These are phyloP conservation scores for Stephanocyclus meneghinianus DNA, from an alignment of 352 stramenopile genomes.

Conservation along the genomic window DNA sequence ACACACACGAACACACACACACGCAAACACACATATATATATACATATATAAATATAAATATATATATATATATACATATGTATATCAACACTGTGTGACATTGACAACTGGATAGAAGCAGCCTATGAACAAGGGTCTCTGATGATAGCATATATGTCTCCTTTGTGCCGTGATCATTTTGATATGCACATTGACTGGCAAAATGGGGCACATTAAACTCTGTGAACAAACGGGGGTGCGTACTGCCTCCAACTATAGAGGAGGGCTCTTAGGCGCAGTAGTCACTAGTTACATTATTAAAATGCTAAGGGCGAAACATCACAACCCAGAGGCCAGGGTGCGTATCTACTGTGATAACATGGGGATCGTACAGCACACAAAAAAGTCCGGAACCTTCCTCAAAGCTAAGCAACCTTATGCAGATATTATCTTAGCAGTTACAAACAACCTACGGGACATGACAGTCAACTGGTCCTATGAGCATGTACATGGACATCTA, in stretches of 20 bases:
- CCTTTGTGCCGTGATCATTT: too few relatives aligned
- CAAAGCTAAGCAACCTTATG: not conserved
- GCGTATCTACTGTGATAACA: slow-evolving; percentile 9
- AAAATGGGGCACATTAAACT: not conserved
- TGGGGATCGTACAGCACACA: not conserved
- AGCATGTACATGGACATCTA: slow-evolving; percentile 11
- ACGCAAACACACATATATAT: too few relatives aligned
- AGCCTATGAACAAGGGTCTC: not conserved
- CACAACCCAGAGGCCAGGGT: not conserved
- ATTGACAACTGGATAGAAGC: not conserved
- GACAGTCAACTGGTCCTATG: not conserved
- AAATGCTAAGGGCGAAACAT: too few relatives aligned
- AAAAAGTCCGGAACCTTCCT: not conserved
- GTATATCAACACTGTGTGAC: too few relatives aligned
- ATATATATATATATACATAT: too few relatives aligned
- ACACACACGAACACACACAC: too few relatives aligned
- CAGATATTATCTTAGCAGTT: not conserved
- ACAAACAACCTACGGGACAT: not conserved
- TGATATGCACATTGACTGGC: not conserved
- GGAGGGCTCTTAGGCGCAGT: slow-evolving; percentile 5
- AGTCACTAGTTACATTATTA: not conserved
- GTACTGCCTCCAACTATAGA: slow-evolving; percentile 12
- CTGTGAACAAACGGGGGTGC: not conserved
- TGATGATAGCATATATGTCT: too few relatives aligned
- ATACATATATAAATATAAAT: too few relatives aligned